Percentiles rank a stretch among this genome's conserved stretches.
These are phyloP conservation scores for Cairneyella variabilis DNA, from an alignment of 495 filamentous ascomycete genomes.

Conservation along the genomic window DNA sequence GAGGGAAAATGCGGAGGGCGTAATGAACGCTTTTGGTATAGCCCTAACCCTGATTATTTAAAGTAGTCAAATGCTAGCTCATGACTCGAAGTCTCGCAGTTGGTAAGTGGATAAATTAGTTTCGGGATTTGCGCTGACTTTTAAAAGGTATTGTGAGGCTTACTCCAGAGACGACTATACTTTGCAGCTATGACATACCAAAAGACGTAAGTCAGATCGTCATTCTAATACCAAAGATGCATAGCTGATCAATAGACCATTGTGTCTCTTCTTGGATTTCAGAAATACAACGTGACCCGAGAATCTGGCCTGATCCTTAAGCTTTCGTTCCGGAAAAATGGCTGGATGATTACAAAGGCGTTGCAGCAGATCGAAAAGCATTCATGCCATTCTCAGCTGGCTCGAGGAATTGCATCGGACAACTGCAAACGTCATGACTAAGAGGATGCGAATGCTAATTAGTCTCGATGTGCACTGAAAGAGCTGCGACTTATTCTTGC, in stretches of 20 bases:
- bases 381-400: constrained; percentile 46
- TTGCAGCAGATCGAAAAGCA: constrained; percentile 29
- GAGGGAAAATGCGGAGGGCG: too few relatives aligned
- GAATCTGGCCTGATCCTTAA: constrained; percentile 32
- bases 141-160: constrained; percentile 8
- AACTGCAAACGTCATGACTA: constrained; percentile 29
- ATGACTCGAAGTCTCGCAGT: constrained; percentile 14
- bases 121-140: constrained; percentile 1
- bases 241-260: constrained; percentile 4
- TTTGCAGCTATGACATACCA: constrained; percentile 16
- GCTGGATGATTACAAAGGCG: constrained; percentile 31
- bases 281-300: constrained; percentile 4
- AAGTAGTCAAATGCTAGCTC: too few relatives aligned
- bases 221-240: not conserved
- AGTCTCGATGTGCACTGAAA: constrained; percentile 17
- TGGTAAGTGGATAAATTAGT: not conserved
- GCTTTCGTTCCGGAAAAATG: constrained; percentile 40
- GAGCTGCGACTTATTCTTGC: constrained; percentile 17
- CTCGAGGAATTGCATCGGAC: constrained; percentile 44
- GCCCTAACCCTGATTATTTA: too few relatives aligned
- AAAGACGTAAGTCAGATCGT: constrained; percentile 8
- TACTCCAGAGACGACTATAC: constrained; percentile 3
- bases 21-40: too few relatives aligned
- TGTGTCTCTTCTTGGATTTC: constrained; percentile 9
- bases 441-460: not conserved